phyloP scores from a whole-genome alignment of 441 rosid species.

The Rhodomyrtus psidioides region DNA sequence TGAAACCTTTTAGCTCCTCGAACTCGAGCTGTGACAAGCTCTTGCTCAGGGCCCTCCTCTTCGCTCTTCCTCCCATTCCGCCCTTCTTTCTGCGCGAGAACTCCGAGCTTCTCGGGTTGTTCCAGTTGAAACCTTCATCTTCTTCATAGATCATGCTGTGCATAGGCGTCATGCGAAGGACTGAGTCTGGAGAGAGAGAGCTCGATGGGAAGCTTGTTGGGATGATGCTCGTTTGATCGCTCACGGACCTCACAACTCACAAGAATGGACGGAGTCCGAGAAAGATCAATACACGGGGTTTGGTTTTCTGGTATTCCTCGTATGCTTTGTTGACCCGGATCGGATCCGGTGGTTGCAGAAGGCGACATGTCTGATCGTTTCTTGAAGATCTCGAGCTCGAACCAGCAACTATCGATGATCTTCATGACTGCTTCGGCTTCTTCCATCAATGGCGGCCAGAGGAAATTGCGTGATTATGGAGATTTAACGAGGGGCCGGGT shows the following conservation, averaged over 20 bases:
- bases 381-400: conserved; percentile 31
- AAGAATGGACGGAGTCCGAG: conserved; percentile 18
- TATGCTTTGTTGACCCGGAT: conserved; percentile 12
- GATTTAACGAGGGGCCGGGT: not conserved
- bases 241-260: conserved; percentile 50
- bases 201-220: conserved; percentile 18
- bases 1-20: conserved; percentile 76
- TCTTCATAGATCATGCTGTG: conserved; percentile 31
- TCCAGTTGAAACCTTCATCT: not conserved
- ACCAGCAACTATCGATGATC: conserved; percentile 42
- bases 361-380: conserved; percentile 4
- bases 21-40: conserved; percentile 59
- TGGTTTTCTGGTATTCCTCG: not conserved
- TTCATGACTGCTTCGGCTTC: conserved; percentile 18
- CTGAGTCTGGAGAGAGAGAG: conserved; percentile 38
- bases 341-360: not conserved
- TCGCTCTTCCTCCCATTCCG: conserved; percentile 8
- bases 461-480: not conserved
- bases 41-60: conserved; percentile 18
- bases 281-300: conserved; percentile 2
- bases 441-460: conserved; percentile 21
- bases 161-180: conserved; percentile 21
- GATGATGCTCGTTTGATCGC: conserved; percentile 26
- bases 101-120: not conserved
- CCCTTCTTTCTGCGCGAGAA: not conserved